Conservation (phyloP, 345 rosid species). For the Arabidopsis arenosa region DNA sequence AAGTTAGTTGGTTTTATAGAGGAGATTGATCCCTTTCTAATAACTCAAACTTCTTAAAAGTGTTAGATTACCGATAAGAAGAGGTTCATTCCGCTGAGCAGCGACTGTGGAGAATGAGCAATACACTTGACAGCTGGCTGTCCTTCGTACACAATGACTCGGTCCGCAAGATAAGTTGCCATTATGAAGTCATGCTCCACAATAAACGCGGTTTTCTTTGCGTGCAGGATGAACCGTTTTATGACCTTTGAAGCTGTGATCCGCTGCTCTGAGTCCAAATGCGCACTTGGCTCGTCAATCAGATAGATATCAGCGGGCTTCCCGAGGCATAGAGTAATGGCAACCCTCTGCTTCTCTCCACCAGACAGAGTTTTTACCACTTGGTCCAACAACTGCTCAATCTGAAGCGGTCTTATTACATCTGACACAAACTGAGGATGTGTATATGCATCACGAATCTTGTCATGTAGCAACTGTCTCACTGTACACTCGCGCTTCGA, state of each 20-base stretch:
- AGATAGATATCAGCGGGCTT: conserved; percentile 94
- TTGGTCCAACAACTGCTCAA: conserved; percentile 87
- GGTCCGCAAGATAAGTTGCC: conserved; percentile 87
- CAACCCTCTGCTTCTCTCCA: conserved; percentile 93
- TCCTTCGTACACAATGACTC: conserved; percentile 90
- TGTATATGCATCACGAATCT: conserved; percentile 74
- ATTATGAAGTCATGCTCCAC: conserved; percentile 95
- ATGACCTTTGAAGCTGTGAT: conserved; percentile 91
- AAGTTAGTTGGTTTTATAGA: not conserved
- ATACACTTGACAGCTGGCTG: conserved; percentile 69
- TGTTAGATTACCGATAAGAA: conserved; percentile 67
- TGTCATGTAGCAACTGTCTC: conserved; percentile 75
- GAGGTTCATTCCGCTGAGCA: conserved; percentile 88
- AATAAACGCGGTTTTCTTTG: conserved; percentile 85
- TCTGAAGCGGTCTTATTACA: conserved; percentile 91
- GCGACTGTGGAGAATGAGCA: conserved; percentile 84
- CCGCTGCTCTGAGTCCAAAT: conserved; percentile 93
- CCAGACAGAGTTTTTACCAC: conserved; percentile 76
- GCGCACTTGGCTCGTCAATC: conserved; percentile 91
- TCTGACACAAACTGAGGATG: conserved; percentile 92
- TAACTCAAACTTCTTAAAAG: not conserved
- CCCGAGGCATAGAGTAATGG: conserved; percentile 85
- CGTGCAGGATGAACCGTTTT: conserved; percentile 88
- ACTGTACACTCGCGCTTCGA: conserved; percentile 67
- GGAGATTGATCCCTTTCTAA: not conserved